Conservation (phyloP, 371 early-diverging fungal genomes). For the Mucor indicus region DNA sequence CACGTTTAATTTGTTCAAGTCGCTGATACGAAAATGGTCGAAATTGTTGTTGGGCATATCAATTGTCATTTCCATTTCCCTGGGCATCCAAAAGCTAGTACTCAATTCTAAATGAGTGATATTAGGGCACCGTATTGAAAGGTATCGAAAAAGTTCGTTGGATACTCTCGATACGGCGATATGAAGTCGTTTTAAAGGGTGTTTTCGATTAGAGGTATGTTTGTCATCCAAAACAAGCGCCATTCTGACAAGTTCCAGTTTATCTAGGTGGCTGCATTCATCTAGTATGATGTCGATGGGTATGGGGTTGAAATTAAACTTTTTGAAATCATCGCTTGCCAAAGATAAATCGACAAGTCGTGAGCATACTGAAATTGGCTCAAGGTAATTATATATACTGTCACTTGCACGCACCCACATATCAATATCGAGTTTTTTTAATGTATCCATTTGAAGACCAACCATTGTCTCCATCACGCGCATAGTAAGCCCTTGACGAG, state of each 20-base stretch:
- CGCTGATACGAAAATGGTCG: conserved; percentile 1
- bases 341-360: neutral
- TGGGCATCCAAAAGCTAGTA: conserved; percentile 9
- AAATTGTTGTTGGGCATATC: conserved; percentile 15
- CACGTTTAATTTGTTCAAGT: conserved; percentile 1
- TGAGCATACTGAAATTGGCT: conserved; percentile 2
- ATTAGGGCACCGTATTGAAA: conserved; percentile 4
- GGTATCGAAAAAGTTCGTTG: conserved; percentile 3
- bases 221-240: conserved; percentile 6
- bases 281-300: conserved; percentile 8
- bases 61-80: conserved; percentile 12
- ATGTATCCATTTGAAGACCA: neutral
- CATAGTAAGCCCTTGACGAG: neutral
- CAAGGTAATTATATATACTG: neutral
- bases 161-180: neutral
- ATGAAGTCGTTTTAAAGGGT: neutral
- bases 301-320: conserved; percentile 2
- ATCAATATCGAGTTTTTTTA: conserved; percentile 1
- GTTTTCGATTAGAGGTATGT: neutral
- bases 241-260: neutral
- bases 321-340: conserved; percentile 2
- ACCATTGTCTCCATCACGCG: neutral
- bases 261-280: neutral
- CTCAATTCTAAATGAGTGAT: neutral
- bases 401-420: conserved; percentile 3